Conservation (phyloP, 139 green algal species). For the Nannochloris sp. region DNA sequence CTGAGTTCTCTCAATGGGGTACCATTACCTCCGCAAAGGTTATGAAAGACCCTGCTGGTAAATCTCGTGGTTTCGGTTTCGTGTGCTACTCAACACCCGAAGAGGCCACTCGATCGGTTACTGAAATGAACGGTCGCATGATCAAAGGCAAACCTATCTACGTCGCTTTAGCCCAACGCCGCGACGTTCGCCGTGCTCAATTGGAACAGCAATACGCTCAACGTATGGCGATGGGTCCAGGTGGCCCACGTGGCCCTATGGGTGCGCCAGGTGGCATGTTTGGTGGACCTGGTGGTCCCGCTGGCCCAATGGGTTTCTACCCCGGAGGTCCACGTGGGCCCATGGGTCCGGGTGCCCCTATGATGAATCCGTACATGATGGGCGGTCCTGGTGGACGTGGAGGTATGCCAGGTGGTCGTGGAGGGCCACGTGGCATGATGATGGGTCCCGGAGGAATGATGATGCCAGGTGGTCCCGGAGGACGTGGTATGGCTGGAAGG, state of each 20-base stretch:
- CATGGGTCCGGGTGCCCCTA: constrained; percentile 10
- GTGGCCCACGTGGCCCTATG: constrained; percentile 33
- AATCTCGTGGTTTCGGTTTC: constrained; percentile 84
- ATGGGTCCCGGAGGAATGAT: constrained; percentile 27
- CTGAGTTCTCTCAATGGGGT: constrained; percentile 47
- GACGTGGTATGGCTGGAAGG: constrained; percentile 13
- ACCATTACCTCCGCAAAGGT: constrained; percentile 87
- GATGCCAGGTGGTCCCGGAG: not conserved
- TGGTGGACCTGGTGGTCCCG: constrained; percentile 14
- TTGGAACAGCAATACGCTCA: constrained; percentile 61
- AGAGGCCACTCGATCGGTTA: constrained; percentile 77
- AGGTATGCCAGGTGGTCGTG: constrained; percentile 9
- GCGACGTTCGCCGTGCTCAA: constrained; percentile 68
- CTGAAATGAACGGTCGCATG: constrained; percentile 75
- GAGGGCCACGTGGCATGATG: constrained; percentile 16
- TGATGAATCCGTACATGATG: constrained; percentile 38
- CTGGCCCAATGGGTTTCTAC: constrained; percentile 36
- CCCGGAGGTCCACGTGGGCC: constrained; percentile 13
- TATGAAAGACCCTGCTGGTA: constrained; percentile 69
- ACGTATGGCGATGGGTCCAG: constrained; percentile 13
- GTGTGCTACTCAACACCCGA: constrained; percentile 84
- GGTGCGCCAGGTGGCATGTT: constrained; percentile 29
- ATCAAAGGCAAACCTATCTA: constrained; percentile 86
- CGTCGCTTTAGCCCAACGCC: constrained; percentile 82
- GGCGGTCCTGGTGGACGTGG: constrained; percentile 4